Conservation (phyloP, 2,329 filamentous ascomycete genomes). For the Cladosporium sp. region DNA sequence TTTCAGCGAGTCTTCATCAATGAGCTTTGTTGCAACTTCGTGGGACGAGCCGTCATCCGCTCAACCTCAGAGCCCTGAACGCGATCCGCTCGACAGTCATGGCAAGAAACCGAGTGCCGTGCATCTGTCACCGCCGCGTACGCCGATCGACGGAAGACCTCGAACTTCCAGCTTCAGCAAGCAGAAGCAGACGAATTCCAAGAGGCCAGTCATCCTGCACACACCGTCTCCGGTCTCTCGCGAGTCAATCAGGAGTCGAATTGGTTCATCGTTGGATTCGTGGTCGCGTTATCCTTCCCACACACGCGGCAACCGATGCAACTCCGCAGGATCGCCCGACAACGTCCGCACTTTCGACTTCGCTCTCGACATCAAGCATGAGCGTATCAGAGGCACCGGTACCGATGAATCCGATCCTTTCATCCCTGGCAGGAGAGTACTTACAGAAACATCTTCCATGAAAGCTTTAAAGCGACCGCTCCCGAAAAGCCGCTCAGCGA, state of each 20-base stretch:
- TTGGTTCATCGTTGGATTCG: slow-evolving; percentile 33
- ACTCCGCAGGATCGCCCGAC: slow-evolving; percentile 42
- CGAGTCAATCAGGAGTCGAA: slow-evolving; percentile 1
- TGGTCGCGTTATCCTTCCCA: slow-evolving; percentile 52
- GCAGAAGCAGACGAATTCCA: not conserved
- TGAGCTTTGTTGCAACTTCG: slow-evolving; percentile 24
- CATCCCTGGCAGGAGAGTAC: not conserved
- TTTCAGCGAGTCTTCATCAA: slow-evolving; percentile 4
- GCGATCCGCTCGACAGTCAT: slow-evolving; percentile 24
- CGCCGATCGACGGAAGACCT: not conserved
- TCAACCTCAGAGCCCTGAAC: slow-evolving; percentile 9
- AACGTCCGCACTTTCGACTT: slow-evolving; percentile 46
- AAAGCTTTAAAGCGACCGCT: slow-evolving; percentile 24
- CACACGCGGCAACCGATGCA: slow-evolving; percentile 42
- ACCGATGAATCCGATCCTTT: slow-evolving; percentile 2
- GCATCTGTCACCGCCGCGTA: slow-evolving; percentile 8
- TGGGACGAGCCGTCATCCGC: slow-evolving; percentile 8
- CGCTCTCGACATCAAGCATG: slow-evolving; percentile 25
- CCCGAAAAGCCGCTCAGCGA: slow-evolving; percentile 41
- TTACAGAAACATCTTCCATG: not conserved
- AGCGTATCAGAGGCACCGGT: not conserved
- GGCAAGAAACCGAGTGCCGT: not conserved
- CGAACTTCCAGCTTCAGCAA: not conserved
- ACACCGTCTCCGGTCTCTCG: slow-evolving; percentile 14
- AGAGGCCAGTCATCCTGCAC: slow-evolving; percentile 12